These are phyloP conservation scores for Psilocybe tampanensis DNA, from an alignment of 768 basidiomycete species.

Conservation along the genomic window DNA sequence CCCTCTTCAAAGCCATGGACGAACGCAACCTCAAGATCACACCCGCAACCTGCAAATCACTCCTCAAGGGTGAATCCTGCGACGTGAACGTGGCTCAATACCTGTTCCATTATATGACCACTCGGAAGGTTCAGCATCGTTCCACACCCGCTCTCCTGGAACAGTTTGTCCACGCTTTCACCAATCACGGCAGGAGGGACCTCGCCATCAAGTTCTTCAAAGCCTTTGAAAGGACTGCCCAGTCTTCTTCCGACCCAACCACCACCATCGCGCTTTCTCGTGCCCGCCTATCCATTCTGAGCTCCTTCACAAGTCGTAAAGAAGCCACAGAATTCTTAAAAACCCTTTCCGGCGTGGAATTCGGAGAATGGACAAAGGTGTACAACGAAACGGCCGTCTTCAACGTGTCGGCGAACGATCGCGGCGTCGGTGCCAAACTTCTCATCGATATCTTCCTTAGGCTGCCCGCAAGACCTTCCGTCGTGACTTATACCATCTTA, in stretches of 20 bases:
- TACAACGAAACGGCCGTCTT: constrained; percentile 52
- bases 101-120: constrained; percentile 43
- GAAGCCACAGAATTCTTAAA: constrained; percentile 51
- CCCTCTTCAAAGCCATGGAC: constrained; percentile 50
- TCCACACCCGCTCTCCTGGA: constrained; percentile 42
- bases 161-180: constrained; percentile 48
- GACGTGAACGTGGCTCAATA: constrained; percentile 51
- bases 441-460: constrained; percentile 41
- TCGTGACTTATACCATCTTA: constrained; percentile 54
- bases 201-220: constrained; percentile 41
- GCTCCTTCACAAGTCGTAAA: constrained; percentile 39
- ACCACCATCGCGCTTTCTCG: constrained; percentile 25
- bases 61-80: constrained; percentile 54
- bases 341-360: background rate
- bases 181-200: constrained; percentile 44
- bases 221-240: constrained; percentile 26
- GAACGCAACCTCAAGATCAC: constrained; percentile 42
- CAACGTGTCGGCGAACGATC: constrained; percentile 45
- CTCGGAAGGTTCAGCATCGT: constrained; percentile 34
- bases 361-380: constrained; percentile 12
- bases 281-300: constrained; percentile 47
- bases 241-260: constrained; percentile 7
- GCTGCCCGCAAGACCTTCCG: constrained; percentile 37
- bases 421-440: constrained; percentile 25
- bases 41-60: constrained; percentile 40